Evolutionary conservation across 345 rosid genomes (phyloP), one percentile per base, ranked within the genome.

Genomic region (Eucalyptus curtisii): DNA sequence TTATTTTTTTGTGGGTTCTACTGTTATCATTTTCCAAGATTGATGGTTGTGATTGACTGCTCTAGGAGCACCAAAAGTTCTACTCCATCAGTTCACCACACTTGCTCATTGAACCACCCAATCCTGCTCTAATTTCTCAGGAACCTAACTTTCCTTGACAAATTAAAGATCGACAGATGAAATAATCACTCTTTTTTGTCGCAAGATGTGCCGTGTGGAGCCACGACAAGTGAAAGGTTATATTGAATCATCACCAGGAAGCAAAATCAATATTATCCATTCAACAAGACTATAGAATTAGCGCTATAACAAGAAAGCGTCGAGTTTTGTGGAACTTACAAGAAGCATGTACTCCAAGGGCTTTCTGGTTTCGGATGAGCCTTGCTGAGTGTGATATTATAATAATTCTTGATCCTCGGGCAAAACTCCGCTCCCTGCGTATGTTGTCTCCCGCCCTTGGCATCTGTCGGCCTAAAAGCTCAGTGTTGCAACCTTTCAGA

Each of bases 321-420:
- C 47, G 40, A 49, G 30, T 37, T 68, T 27, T 87, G 87, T 85
- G 42, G 37, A 85, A 85, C 90, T 93, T 95, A 96, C 99, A 97
- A 91, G 99, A 96, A 92, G 99, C 97, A 76, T 90, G 92, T 84
- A 94, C 90, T 86, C 89, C 31, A 4, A 91, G 87, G 90, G 86
- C 40, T 88, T 92, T 96, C 84, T 55, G 93, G 88, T 25, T 68
- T 87, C 33, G 80, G 45, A 48, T 13, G 31, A 87, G 64, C 42
- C 89, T 88, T 33, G 93, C 80, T 88, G 88, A 37, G 81, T 87
- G 88, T 24, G 93, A 93, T 71, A 86, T 89, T 37, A 64, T 53
- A 33, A 88, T 53, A 86, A 94, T 76, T 90, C 93, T 93, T 86
- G 97, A 93, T 88, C 98, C 97, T 90, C 95, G 91, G 13, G 89